Base-by-base conservation (phyloP, 805 yeast genomes). In the Clavispora vitiphila region DNA sequence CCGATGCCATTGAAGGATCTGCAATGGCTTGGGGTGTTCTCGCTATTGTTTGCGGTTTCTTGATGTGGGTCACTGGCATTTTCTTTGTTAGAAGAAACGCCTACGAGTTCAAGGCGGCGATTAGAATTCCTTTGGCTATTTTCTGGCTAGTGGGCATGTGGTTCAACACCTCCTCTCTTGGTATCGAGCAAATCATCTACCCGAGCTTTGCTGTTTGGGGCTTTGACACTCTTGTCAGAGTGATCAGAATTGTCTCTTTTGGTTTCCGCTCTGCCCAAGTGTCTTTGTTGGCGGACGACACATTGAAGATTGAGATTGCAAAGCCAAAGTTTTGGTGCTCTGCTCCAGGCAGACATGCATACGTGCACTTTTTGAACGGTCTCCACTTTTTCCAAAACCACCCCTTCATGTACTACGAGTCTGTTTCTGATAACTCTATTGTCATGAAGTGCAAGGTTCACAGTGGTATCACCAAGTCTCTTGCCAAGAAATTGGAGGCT, bases 301-400 rank as follows among this genome's bases (percentile, higher is more conserved):
- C 75, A 11, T 62, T 80, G 48, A 74, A 64, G 52, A 67, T 80
- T 34, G 58, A 66, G 1, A 58, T 77, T 12, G 57, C 66, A 21
- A 72, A 70, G 50, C 84, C 87, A 12, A 57, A 54, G 3, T 54
- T 53, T 35, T 76, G 81, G 72, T 64, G 64, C 22, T 63, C 72
- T 19, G 62, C 55, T 38, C 82, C 88, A 1, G 87, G 87, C 3
- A 68, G 75, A 8, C 77, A 64, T 54, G 79, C 73, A 1, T 83
- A 67, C 47, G 61, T 86, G 22, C 72, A 81, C 58, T 78, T 83
- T 56, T 44, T 80, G 43, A 65, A 74, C 30, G 69, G 72, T 23
- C 55, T 60, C 9, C 58, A 69, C 30, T 79, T 81, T 54, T 81
- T 81, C 80, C 87, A 84, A 57, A 76, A 83, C 1, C 89, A 84